A percentile compares a stretch with the other conserved stretches of the same genome.
phyloP scores from a whole-genome alignment of 2,329 filamentous ascomycete species.

The Diaporthe nobilis region DNA sequence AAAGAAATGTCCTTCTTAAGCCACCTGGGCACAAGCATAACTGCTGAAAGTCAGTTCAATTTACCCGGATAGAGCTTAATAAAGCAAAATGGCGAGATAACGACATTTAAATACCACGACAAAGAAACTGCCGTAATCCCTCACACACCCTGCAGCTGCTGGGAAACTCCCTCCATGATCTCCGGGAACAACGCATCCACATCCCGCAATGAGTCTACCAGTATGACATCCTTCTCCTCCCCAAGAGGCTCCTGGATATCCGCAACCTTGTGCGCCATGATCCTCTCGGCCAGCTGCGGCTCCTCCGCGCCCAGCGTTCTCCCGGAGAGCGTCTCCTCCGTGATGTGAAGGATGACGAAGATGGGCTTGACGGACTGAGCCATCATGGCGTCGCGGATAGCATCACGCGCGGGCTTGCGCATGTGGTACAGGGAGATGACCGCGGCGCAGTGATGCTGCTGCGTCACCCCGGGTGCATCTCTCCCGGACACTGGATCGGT shows the following conservation, averaged over 20 bases:
- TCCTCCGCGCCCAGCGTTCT: constrained; percentile 23
- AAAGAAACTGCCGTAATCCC: neutral
- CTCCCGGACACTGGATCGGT: too few species aligned
- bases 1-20: neutral
- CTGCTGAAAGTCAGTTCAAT: neutral
- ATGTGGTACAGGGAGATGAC: constrained; percentile 15
- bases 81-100: neutral
- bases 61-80: too few species aligned
- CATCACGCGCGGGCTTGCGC: constrained; percentile 20
- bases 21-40: too few species aligned
- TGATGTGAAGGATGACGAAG: constrained; percentile 17
- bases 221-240: constrained; percentile 8
- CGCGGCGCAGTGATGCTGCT: too few species aligned
- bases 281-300: constrained; percentile 13
- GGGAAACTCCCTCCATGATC: neutral
- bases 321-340: constrained; percentile 19
- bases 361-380: neutral
- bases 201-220: constrained; percentile 21
- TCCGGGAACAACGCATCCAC: constrained; percentile 24
- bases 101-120: neutral
- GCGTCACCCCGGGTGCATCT: too few species aligned
- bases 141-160: neutral
- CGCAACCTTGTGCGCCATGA: constrained; percentile 29
- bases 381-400: constrained; percentile 19
- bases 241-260: constrained; percentile 14